A percentile compares a stretch with the other conserved stretches of the same genome.
phyloP scores from a whole-genome alignment of 108 stramenopile genomes.

The Cyclostephanos invisitatus region DNA sequence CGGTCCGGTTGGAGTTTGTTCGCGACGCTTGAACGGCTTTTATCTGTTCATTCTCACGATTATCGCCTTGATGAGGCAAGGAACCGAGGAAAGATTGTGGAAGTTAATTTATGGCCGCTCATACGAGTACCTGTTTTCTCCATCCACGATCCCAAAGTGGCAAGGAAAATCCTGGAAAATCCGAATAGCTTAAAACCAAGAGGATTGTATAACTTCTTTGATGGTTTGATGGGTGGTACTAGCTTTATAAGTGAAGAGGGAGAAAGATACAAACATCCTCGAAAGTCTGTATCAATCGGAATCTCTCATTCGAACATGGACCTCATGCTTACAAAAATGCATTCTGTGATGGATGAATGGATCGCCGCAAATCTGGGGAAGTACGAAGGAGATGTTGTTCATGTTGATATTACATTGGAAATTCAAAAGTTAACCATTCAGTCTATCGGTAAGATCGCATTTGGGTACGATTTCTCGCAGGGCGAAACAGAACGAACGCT shows the following conservation, averaged over 20 bases:
- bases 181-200: slow-evolving; percentile 30
- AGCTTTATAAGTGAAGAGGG: slow-evolving; percentile 50
- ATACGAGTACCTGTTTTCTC: background rate
- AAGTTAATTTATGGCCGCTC: background rate
- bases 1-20: too few relatives aligned
- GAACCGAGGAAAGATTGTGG: background rate
- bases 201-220: slow-evolving; percentile 21
- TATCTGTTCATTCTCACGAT: too few relatives aligned
- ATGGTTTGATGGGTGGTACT: slow-evolving; percentile 24
- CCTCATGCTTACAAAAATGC: slow-evolving; percentile 42
- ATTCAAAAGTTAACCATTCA: slow-evolving; percentile 44
- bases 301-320: slow-evolving; percentile 42
- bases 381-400: slow-evolving; percentile 11
- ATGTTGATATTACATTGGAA: slow-evolving; percentile 49
- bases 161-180: slow-evolving; percentile 48
- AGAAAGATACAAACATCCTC: slow-evolving; percentile 45
- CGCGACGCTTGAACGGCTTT: too few relatives aligned
- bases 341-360: slow-evolving; percentile 42
- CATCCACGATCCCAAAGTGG: slow-evolving; percentile 44
- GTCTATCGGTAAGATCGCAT: slow-evolving; percentile 51
- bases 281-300: slow-evolving; percentile 45
- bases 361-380: slow-evolving; percentile 33
- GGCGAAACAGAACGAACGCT: slow-evolving; percentile 13
- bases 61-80: too few relatives aligned
- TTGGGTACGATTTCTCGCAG: slow-evolving; percentile 48